Evolutionary conservation across 129 eudicot species (phyloP).

Genomic region (Deinandra increscens): DNA sequence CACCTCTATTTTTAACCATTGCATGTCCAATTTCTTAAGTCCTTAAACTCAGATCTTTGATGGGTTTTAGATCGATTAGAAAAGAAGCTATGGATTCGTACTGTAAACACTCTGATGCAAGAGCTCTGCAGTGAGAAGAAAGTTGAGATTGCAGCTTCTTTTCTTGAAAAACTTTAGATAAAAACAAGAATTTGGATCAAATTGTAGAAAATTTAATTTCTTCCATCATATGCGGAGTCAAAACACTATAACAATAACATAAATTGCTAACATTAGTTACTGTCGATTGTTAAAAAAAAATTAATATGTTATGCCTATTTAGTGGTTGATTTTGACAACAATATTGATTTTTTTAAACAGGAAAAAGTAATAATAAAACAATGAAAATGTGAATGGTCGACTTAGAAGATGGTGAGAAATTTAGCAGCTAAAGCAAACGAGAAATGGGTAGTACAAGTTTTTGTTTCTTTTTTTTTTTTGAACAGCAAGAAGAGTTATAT

Average conservation of each 20-base stretch:
- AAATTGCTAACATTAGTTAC: background rate
- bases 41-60: too few species aligned
- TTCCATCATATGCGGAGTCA: too few species aligned
- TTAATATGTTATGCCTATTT: background rate
- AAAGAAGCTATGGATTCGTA: conserved; percentile 72
- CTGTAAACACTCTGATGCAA: conserved; percentile 61
- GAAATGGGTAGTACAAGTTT: conserved; percentile 28
- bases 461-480: too few species aligned
- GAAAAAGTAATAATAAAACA: background rate
- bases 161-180: conserved; percentile 61
- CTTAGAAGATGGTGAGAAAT: conserved; percentile 32
- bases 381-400: conserved; percentile 33
- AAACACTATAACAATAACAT: too few species aligned
- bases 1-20: too few species aligned
- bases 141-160: conserved; percentile 61
- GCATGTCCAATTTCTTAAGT: too few species aligned
- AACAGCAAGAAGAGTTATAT: too few species aligned
- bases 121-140: conserved; percentile 83
- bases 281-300: background rate
- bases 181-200: conserved; percentile 53
- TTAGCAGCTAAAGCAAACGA: conserved; percentile 25
- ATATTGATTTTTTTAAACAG: background rate
- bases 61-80: conserved; percentile 69
- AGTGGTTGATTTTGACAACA: conserved; percentile 4
- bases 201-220: too few species aligned